Evolutionary conservation across 208 protist species (phyloP), one percentile per base, ranked within the genome.

Genomic region (Leishmania tropica): DNA sequence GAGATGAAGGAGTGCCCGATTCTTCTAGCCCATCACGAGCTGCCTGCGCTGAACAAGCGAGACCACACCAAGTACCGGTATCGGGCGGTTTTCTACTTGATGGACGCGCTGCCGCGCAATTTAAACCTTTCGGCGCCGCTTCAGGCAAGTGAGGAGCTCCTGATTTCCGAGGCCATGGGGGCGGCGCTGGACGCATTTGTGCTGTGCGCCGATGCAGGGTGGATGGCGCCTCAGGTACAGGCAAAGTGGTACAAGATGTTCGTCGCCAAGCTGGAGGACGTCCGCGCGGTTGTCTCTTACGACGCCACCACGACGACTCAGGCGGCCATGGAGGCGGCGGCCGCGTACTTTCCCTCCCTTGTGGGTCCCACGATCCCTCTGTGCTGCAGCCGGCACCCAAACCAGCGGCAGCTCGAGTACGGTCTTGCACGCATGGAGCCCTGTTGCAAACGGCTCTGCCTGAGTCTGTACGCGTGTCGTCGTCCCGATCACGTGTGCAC

Each of bases 21-120:
- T 11, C 54, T 97, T 1, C 78, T 97, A 4, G 90, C 88, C n/a
- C 91, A 92, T 53, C 92, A 97, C 83, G 94, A 97, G 62, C 81
- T 97, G 60, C 87, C 87, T 0, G 90, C 90, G 15, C 88, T 97
- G 81, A 92, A 94, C 81, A 76, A 80, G 28, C 86, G 94, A 1
- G 92, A 95, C 76, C 78, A 81, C 56, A 84, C 78, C 54, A 78
- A 83, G 37, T 90, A 95, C 75, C 80, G 60, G 5, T 97, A 91
- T 75, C 88, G 95, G 28, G 90, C 90, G 3, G 90, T 97, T 35
- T 19, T 96, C 17, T 97, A 97, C 81, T 54, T 94, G 31, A 65
- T 97, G 47, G 83, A 87, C 11, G 79, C 92, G 7, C 78, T 91
- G 70, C 88, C 85, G 21, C 75, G 81, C 0, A 73, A 80, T 62